Base-by-base conservation (phyloP, 1,284 basidiomycete genomes). In the Apiotrichum laibachii region DNA sequence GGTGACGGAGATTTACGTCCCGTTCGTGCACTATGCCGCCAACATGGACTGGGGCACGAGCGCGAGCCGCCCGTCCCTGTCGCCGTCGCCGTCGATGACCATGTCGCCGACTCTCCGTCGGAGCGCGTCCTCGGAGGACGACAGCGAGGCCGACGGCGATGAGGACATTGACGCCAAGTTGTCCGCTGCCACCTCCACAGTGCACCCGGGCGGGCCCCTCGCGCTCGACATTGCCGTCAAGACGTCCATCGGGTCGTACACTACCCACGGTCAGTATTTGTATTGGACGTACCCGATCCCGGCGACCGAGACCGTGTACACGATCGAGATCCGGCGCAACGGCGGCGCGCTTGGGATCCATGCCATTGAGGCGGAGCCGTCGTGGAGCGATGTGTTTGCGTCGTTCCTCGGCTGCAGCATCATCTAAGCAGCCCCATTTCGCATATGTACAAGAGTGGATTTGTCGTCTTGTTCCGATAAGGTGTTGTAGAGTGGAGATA, bases 271-370 rank as follows among this genome's bases (percentile, higher is more conserved):
- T 2, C 83, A 84, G 79, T 83, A 79, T 40, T 74, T 98, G 55
- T 82, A 82, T 65, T 98, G 94, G 94, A 92, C 85, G 83, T 94
- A 96, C 73, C 82, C 83, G 35, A 81, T 86, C 0, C 89, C 90
- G 1, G 72, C 68, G 6, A 68, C 66, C 22, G 79, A 80, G 56
- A 75, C 76, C 65, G 82, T 85, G 72, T 85, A 87, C 71, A 84
- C 82, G 43, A 85, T 92, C 55, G 83, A 84, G 67, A 81, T 93
- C 54, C 82, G 74, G 68, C 80, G 90, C 58, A 72, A 77, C 5
- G 85, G 85, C 1, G 89, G 89, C 0, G 81, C 81, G 1, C 42
- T 63, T 4, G 15, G 42, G 9, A 26, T 42, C 22, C 56, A 60
- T 42, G 45, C n/a, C 40, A 33, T 26, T 10, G 31, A 52, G n/a